Conservation (phyloP, 352 stramenopile species). For the Globisporangium recalcitrans region DNA sequence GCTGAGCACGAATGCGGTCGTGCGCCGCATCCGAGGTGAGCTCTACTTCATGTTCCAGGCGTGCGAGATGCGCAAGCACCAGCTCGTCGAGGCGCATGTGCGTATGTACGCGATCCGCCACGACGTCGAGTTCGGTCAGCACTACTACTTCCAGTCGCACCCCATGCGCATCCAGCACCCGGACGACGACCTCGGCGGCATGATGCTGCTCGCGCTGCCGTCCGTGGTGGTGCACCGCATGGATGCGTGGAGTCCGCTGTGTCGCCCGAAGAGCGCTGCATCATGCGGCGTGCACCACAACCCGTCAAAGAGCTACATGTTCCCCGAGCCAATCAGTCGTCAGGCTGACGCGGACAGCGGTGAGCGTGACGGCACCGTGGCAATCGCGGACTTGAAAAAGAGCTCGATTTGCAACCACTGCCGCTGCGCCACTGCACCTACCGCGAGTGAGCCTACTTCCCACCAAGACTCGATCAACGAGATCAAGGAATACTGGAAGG, state of each 20-base stretch:
- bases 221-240: constrained; percentile 93
- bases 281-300: constrained; percentile 61
- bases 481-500: constrained; percentile 72
- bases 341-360: constrained; percentile 58
- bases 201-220: constrained; percentile 85
- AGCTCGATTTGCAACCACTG: constrained; percentile 38
- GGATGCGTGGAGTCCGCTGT: constrained; percentile 87
- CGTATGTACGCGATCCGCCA: constrained; percentile 91
- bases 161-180: constrained; percentile 91
- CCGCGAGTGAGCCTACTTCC: constrained; percentile 18
- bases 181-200: constrained; percentile 89
- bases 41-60: constrained; percentile 93
- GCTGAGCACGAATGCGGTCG: constrained; percentile 89
- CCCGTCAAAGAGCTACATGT: constrained; percentile 53
- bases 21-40: constrained; percentile 85
- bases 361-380: constrained; percentile 46
- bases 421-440: constrained; percentile 26
- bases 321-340: constrained; percentile 56
- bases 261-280: constrained; percentile 54
- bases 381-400: constrained; percentile 18
- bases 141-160: constrained; percentile 90
- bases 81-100: constrained; percentile 93
- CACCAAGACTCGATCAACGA: constrained; percentile 36
- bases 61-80: constrained; percentile 90
- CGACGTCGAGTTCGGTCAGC: constrained; percentile 55